These are phyloP conservation scores for Phytophthora agathidicida DNA, from an alignment of 352 stramenopile genomes.

Conservation along the genomic window DNA sequence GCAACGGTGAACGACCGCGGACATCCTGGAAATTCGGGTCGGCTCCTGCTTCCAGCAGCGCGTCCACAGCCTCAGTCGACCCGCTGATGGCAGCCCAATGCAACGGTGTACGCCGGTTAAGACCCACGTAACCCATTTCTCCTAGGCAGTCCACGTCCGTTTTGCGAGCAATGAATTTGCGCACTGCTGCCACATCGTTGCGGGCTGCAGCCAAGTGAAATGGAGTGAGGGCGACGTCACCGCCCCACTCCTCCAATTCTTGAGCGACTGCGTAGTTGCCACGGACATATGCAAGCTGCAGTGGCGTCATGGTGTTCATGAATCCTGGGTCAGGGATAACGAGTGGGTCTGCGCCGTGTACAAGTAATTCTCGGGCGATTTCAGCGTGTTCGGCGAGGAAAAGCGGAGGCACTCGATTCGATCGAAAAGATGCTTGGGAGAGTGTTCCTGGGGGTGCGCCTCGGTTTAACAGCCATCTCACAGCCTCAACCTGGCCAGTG, in stretches of 20 bases:
- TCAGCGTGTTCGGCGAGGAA: conserved; percentile 68
- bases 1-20: conserved; percentile 59
- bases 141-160: conserved; percentile 65
- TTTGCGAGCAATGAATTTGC: conserved; percentile 53
- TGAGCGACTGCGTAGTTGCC: conserved; percentile 69
- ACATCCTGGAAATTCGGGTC: conserved; percentile 75
- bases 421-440: conserved; percentile 50
- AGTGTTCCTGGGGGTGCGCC: conserved; percentile 43
- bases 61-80: conserved; percentile 46
- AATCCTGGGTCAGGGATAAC: conserved; percentile 68
- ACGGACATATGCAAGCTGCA: conserved; percentile 73
- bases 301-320: conserved; percentile 76
- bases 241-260: conserved; percentile 72
- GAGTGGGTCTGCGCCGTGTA: conserved; percentile 58
- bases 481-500: conserved; percentile 59
- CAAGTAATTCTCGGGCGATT: conserved; percentile 57
- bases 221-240: conserved; percentile 72
- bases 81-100: conserved; percentile 76
- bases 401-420: conserved; percentile 64
- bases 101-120: conserved; percentile 72
- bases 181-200: conserved; percentile 54
- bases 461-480: conserved; percentile 59
- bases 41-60: conserved; percentile 54
- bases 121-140: conserved; percentile 71
- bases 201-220: conserved; percentile 61